Evolutionary conservation across 768 basidiomycete genomes (phyloP).

Genomic region (Termitomyces sp.): DNA sequence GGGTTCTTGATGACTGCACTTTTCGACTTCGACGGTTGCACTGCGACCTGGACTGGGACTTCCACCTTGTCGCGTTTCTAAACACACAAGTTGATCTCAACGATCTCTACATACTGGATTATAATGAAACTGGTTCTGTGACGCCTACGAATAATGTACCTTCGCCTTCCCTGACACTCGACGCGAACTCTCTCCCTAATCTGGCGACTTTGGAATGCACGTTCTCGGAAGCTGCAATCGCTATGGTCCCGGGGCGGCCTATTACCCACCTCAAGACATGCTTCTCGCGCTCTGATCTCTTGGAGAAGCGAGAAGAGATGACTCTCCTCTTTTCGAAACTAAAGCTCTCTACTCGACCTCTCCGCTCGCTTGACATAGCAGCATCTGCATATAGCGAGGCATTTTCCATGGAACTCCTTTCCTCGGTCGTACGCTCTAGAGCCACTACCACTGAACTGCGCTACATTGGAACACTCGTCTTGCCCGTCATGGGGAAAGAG

Average conservation of each 20-base stretch:
- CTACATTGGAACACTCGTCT: constrained; percentile 59
- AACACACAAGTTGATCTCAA: constrained; percentile 38
- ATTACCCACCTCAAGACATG: constrained; percentile 63
- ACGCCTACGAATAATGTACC: constrained; percentile 14
- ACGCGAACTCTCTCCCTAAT: constrained; percentile 34
- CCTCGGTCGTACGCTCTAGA: constrained; percentile 29
- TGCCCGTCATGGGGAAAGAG: constrained; percentile 53
- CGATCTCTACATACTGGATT: constrained; percentile 47
- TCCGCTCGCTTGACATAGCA: constrained; percentile 55
- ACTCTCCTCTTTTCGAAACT: constrained; percentile 39
- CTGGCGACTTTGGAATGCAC: constrained; percentile 59
- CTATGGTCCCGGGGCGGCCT: constrained; percentile 51
- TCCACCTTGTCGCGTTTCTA: constrained; percentile 46
- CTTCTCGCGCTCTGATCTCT: constrained; percentile 46
- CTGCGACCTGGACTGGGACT: constrained; percentile 65
- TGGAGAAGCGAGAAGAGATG: constrained; percentile 51
- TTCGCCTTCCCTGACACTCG: constrained; percentile 20
- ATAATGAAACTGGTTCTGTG: constrained; percentile 21
- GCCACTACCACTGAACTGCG: constrained; percentile 33
- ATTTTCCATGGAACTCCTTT: constrained; percentile 50
- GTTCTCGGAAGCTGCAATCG: constrained; percentile 56
- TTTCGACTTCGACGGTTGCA: constrained; percentile 59
- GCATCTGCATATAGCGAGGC: constrained; percentile 51
- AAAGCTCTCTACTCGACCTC: constrained; percentile 32
- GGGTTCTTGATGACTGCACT: constrained; percentile 34